Conservation (phyloP, 129 eudicot genomes). For the Artemisia tridentata region DNA sequence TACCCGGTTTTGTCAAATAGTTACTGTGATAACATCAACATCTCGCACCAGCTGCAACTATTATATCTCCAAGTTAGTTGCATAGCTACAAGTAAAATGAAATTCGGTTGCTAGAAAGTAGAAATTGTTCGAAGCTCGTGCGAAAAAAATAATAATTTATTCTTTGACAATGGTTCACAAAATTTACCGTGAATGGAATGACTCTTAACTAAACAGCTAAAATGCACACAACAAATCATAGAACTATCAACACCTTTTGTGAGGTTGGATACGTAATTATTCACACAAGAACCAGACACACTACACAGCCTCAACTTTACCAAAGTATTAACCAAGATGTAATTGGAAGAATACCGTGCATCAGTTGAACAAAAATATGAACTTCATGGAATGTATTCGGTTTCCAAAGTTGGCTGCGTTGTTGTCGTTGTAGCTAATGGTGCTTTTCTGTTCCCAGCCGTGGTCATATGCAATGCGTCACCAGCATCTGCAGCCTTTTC, state of each 20-base stretch:
- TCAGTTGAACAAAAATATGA: slow-evolving; percentile 30
- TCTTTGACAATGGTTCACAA: slow-evolving; percentile 43
- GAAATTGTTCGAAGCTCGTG: slow-evolving; percentile 8
- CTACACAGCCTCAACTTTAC: slow-evolving; percentile 28
- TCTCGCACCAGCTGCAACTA: background rate
- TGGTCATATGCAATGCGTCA: slow-evolving; percentile 72
- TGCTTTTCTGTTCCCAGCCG: slow-evolving; percentile 68
- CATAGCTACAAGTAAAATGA: background rate
- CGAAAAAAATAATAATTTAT: slow-evolving; percentile 39
- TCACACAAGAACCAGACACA: slow-evolving; percentile 53
- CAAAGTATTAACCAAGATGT: slow-evolving; percentile 19
- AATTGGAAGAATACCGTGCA: slow-evolving; percentile 40
- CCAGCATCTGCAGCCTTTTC: slow-evolving; percentile 84
- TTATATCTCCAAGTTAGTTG: background rate
- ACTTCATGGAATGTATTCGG: slow-evolving; percentile 71
- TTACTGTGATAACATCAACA: background rate
- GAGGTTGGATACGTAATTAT: slow-evolving; percentile 47
- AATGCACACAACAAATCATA: slow-evolving; percentile 60
- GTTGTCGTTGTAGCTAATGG: slow-evolving; percentile 82
- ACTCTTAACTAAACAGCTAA: slow-evolving; percentile 45
- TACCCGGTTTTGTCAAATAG: too few species aligned
- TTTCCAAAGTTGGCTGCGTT: slow-evolving; percentile 86
- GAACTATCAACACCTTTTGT: slow-evolving; percentile 42
- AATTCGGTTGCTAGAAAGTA: background rate
- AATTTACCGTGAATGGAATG: slow-evolving; percentile 42